These are phyloP conservation scores for Cyberlindnera suaveolens DNA, from an alignment of 805 yeast genomes.

Conservation along the genomic window DNA sequence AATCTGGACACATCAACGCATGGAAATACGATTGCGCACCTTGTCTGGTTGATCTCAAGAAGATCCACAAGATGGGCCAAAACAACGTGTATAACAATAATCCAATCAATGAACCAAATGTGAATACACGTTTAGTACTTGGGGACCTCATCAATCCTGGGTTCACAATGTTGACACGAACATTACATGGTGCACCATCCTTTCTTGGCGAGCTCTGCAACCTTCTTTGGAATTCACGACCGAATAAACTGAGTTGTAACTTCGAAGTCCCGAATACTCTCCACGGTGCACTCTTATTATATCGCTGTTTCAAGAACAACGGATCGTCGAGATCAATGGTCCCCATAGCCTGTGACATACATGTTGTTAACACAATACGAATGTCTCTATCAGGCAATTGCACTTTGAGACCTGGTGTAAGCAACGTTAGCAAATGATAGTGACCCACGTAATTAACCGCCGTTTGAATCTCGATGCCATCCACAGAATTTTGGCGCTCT, in stretches of 20 bases:
- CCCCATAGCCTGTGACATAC: constrained; percentile 74
- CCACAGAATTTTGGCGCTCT: constrained; percentile 59
- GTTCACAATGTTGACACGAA: constrained; percentile 69
- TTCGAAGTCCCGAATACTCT: constrained; percentile 78
- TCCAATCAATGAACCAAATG: constrained; percentile 68
- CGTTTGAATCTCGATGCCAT: constrained; percentile 83
- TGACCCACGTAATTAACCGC: constrained; percentile 80
- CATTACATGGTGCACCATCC: constrained; percentile 66
- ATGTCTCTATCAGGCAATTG: constrained; percentile 97
- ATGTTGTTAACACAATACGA: constrained; percentile 69
- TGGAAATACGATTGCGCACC: constrained; percentile 78
- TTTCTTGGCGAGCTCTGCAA: constrained; percentile 53
- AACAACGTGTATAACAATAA: constrained; percentile 56
- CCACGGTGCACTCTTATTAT: constrained; percentile 63
- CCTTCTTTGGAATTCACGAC: constrained; percentile 69
- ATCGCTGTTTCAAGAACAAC: constrained; percentile 52
- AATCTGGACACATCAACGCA: constrained; percentile 67
- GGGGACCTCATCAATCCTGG: constrained; percentile 93
- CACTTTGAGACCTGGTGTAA: constrained; percentile 77
- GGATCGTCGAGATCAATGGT: constrained; percentile 56
- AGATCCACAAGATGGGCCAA: constrained; percentile 80
- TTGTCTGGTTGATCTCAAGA: constrained; percentile 65
- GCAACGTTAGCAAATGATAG: constrained; percentile 69
- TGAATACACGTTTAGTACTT: constrained; percentile 68
- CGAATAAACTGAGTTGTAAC: constrained; percentile 66